Evolutionary conservation across 2,329 filamentous ascomycete genomes (phyloP).

Genomic region (Stemphylium lycopersici): DNA sequence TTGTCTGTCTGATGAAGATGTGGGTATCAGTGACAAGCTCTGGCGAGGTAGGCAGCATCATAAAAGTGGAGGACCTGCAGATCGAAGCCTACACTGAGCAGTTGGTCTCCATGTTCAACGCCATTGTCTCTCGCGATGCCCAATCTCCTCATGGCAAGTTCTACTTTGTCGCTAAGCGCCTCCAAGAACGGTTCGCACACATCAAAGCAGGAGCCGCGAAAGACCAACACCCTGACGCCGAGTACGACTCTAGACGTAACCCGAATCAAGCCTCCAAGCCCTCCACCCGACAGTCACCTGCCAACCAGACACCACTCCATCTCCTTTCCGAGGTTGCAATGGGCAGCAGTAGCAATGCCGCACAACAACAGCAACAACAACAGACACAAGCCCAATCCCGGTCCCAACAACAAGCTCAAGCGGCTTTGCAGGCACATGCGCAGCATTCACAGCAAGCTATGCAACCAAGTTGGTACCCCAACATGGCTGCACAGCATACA

Average conservation of each 20-base stretch:
- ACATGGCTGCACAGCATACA: conserved; percentile 23
- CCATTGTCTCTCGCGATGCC: conserved; percentile 49
- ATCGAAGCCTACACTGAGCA: conserved; percentile 56
- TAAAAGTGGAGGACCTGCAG: conserved; percentile 55
- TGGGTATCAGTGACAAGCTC: conserved; percentile 61
- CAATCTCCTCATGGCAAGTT: conserved; percentile 56
- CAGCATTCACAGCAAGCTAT: conserved; percentile 27
- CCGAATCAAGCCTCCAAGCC: conserved; percentile 22
- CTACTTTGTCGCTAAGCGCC: conserved; percentile 53
- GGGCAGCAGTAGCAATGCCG: conserved; percentile 37
- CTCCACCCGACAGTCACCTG: conserved; percentile 33
- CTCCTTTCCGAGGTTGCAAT: conserved; percentile 51
- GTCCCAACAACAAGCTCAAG: conserved; percentile 34
- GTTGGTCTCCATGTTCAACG: conserved; percentile 54
- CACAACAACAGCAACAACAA: conserved; percentile 16
- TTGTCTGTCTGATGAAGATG: conserved; percentile 66
- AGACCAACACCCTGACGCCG: conserved; percentile 32
- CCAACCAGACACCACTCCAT: conserved; percentile 47
- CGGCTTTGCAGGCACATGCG: conserved; percentile 32
- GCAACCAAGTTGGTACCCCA: conserved; percentile 39
- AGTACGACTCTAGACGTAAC: conserved; percentile 28
- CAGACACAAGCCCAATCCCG: conserved; percentile 22
- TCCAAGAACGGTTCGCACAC: conserved; percentile 54
- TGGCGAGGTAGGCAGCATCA: conserved; percentile 57
- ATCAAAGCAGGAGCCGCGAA: conserved; percentile 52